Conservation (phyloP, 1,284 basidiomycete genomes). For the Malassezia dermatis region DNA sequence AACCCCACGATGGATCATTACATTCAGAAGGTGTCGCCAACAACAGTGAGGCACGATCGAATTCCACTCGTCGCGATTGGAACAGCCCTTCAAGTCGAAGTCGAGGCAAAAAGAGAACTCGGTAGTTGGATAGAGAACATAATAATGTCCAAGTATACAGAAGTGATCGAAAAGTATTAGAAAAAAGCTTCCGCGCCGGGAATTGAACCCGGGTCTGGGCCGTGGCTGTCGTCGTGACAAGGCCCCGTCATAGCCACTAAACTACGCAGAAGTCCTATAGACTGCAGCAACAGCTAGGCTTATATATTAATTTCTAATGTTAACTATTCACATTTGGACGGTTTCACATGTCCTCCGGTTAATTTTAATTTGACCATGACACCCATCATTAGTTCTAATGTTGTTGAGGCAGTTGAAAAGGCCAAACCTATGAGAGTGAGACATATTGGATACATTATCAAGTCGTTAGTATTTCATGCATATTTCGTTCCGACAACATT, state of each 20-base stretch:
- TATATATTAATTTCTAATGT: not conserved
- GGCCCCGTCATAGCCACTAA: constrained; percentile 23
- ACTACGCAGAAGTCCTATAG: constrained; percentile 19
- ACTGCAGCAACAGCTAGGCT: no score
- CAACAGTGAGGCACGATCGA: not conserved
- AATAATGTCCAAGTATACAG: no score
- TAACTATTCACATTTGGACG: not conserved
- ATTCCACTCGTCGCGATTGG: not conserved
- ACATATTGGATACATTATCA: not conserved
- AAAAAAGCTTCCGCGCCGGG: constrained; percentile 19
- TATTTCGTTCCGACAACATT: constrained; percentile 32
- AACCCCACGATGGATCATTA: not conserved
- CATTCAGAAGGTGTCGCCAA: not conserved
- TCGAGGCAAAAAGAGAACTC: constrained; percentile 1
- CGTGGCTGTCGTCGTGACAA: constrained; percentile 14
- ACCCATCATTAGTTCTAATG: not conserved
- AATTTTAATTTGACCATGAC: not conserved
- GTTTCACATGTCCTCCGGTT: no score
- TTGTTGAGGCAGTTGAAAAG: not conserved
- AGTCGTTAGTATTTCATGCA: constrained; percentile 30
- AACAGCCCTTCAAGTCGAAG: not conserved
- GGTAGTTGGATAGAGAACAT: constrained; percentile 1
- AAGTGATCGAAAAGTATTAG: no score
- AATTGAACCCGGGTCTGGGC: constrained; percentile 23
- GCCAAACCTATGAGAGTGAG: not conserved